Evolutionary conservation across 495 filamentous ascomycete genomes (phyloP), one percentile per base, ranked within the genome.

Genomic region (Viridothelium virens): DNA sequence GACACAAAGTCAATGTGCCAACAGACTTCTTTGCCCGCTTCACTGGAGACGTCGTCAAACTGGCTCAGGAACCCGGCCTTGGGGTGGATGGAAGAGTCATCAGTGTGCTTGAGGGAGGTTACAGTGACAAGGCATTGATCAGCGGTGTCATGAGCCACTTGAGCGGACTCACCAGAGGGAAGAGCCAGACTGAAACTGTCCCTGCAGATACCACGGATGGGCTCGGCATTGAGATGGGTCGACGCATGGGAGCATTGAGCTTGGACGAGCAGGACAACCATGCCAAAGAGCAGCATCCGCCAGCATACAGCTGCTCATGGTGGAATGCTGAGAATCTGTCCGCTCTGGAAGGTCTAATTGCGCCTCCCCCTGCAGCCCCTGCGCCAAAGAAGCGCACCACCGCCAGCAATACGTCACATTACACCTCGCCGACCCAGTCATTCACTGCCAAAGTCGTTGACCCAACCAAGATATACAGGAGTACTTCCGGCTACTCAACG

Each of bases 21-120:
- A 97, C 93, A 6, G 91, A 91, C 38, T 98, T 98, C 74, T 98
- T 97, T 75, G 93, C 95, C 61, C 83, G 87, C 2, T 87, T 98
- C 67, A 93, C 94, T 0, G 83, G 84, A 3, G 94, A 98, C 71
- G 83, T 96, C 2, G 87, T 93, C 14, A 82, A 80, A 3, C 79
- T 98, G 63, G 89, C 95, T 0, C 83, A 91, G 56, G 92, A 97
- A 74, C 89, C 89, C 68, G 87, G 83, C 3, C 83, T 87, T 10
- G 83, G 85, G 31, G 89, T 89, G 4, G 88, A 92, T 47, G 94
- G 94, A 7, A 81, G 94, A 25, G 80, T 97, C 38, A 85, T 98
- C 70, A 96, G 92, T 78, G 90, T 97, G 9, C 83, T 98, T 11
- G 94, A 98, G 74, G 94, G 94, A 34, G 94, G 94, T 0, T 98